phyloP scores from a whole-genome alignment of 441 rosid genomes.

The Adansonia grandidieri region DNA sequence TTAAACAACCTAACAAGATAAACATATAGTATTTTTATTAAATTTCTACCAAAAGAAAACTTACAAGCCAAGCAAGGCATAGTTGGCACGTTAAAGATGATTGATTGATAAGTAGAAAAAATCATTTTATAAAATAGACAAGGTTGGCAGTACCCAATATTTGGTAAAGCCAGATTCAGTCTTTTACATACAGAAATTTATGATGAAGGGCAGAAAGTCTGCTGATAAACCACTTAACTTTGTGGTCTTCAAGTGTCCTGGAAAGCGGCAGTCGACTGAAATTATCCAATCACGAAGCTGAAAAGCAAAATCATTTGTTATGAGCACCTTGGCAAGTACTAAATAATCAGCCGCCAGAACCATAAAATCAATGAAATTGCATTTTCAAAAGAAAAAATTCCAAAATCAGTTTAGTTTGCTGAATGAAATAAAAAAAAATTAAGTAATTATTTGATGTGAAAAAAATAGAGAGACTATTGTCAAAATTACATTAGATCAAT shows the following conservation, averaged over 20 bases:
- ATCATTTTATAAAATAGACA: not conserved
- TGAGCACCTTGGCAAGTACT: not conserved
- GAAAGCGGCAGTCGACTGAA: not conserved
- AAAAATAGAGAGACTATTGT: no score
- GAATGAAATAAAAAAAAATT: no score
- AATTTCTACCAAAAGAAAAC: not conserved
- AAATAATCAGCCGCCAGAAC: not conserved
- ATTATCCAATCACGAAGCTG: not conserved
- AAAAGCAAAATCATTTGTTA: not conserved
- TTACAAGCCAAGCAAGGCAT: conserved; percentile 15
- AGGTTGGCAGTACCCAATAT: not conserved
- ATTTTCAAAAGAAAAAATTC: not conserved
- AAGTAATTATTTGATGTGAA: no score
- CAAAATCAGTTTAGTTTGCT: no score
- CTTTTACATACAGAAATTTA: not conserved
- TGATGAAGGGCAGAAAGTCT: not conserved
- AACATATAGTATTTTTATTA: not conserved
- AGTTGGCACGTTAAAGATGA: not conserved
- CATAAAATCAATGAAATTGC: not conserved
- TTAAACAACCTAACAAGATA: no score
- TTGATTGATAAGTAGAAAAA: conserved; percentile 6
- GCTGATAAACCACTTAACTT: not conserved
- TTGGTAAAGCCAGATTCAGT: not conserved
- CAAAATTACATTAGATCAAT: no score
- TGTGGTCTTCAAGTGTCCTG: conserved; percentile 17